phyloP scores from a whole-genome alignment of 352 stramenopile genomes.

The Globisporangium camurandrum region DNA sequence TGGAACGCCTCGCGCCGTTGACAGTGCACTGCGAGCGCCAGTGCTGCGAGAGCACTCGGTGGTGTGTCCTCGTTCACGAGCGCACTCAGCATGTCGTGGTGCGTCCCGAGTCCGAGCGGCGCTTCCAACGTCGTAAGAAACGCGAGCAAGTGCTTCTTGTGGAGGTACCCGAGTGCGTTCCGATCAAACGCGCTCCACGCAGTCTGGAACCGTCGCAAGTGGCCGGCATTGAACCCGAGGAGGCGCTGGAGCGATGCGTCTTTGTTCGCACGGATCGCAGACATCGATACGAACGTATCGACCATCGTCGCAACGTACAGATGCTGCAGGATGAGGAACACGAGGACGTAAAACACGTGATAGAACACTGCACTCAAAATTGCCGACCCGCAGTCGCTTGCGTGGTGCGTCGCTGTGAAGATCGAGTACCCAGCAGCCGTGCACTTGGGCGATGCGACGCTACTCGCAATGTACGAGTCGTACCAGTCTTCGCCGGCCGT shows the following conservation, averaged over 20 bases:
- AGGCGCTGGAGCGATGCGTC: slow-evolving; percentile 50
- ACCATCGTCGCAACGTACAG: slow-evolving; percentile 78
- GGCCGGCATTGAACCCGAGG: slow-evolving; percentile 49
- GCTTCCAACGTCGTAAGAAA: slow-evolving; percentile 43
- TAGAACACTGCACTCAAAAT: slow-evolving; percentile 65
- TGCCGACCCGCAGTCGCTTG: slow-evolving; percentile 63
- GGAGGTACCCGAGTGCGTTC: slow-evolving; percentile 62
- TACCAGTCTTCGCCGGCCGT: slow-evolving; percentile 81
- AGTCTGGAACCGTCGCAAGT: slow-evolving; percentile 57
- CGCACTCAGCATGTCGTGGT: slow-evolving; percentile 27
- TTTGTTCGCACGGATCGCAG: slow-evolving; percentile 46
- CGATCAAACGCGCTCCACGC: slow-evolving; percentile 75
- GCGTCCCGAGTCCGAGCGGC: slow-evolving; percentile 45
- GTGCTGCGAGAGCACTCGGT: slow-evolving; percentile 13
- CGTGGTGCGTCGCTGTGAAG: slow-evolving; percentile 18
- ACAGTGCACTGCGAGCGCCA: slow-evolving; percentile 31
- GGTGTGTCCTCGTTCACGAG: slow-evolving; percentile 30
- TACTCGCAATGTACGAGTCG: slow-evolving; percentile 65
- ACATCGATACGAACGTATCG: slow-evolving; percentile 75
- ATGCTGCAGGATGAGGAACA: slow-evolving; percentile 75
- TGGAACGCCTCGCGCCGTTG: slow-evolving; percentile 49
- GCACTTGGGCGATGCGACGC: slow-evolving; percentile 48
- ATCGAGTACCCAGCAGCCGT: slow-evolving; percentile 31
- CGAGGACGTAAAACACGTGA: slow-evolving; percentile 73
- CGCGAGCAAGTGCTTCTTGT: slow-evolving; percentile 53